phyloP scores from a whole-genome alignment of 305 asterid genomes.

The Nicotiana rustica region DNA sequence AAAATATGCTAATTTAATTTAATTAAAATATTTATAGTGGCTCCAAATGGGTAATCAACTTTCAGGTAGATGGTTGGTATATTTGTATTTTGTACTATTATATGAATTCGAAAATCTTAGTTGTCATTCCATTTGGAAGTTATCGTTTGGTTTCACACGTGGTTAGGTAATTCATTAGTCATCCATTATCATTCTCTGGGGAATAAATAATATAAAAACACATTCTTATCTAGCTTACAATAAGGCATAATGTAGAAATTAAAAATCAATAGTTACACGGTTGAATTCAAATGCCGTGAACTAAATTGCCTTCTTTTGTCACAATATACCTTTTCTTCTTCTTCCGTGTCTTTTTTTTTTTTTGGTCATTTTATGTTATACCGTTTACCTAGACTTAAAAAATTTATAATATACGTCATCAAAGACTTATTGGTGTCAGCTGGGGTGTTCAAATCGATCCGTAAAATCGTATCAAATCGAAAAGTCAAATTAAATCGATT shows the following conservation, averaged over 20 bases:
- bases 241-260: background rate
- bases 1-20: background rate
- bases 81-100: background rate
- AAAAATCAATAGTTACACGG: background rate
- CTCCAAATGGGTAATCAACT: slow-evolving; percentile 29
- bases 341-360: no score
- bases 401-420: background rate
- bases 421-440: background rate
- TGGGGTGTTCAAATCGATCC: no score
- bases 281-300: background rate
- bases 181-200: slow-evolving; percentile 8
- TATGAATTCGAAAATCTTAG: slow-evolving; percentile 10
- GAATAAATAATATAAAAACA: background rate
- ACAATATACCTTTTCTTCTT: background rate
- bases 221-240: background rate
- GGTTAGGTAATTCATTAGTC: slow-evolving; percentile 42
- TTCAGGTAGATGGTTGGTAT: slow-evolving; percentile 33
- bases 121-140: slow-evolving; percentile 43
- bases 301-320: background rate
- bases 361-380: background rate
- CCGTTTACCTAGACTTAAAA: background rate
- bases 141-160: slow-evolving; percentile 38
- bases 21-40: background rate
- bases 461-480: no score
- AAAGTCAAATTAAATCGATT: no score